Evolutionary conservation across 2,329 filamentous ascomycete species (phyloP), one percentile per base, ranked within the genome.

Genomic region (Penicillium sp.): DNA sequence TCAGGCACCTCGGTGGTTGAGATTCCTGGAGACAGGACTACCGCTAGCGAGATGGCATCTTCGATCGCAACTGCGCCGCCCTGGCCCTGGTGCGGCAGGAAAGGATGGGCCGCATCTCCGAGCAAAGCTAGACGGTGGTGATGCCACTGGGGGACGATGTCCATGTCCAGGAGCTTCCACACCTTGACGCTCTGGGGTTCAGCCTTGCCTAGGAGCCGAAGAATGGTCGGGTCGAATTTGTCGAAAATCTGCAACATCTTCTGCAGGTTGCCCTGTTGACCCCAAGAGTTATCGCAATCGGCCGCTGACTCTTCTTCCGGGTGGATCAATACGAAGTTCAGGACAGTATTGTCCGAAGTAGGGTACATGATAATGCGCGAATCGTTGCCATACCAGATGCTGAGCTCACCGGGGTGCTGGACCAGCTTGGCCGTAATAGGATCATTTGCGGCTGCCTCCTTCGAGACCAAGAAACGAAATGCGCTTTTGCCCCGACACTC

Each of bases 41-140:
- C 79, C 0, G 77, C 79, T 0, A 90, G 65, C 0, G 84, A 79
- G 0, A 80, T 82, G 0, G 81, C 86, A 58, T 90, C 87, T 65
- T 90, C 86, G 41, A 89, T 87, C 0, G 87, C 86, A 54, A 82
- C 76, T 0, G 73, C 84, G 9, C 80, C 86, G 2, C 85, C 86
- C 65, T 86, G 84, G 0, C 80, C 84, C 69, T 85, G 82, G 57
- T 84, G 80, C 15, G 85, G 86, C 0, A 85, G 72, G 62, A 89
- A 88, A 0, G 86, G 85, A 65, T 90, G 86, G 0, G 85, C 86
- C 0, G 86, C 85, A 65, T 89, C 86, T 0, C 87, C 86, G 0
- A 89, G 68, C 0, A 88, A 68, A 1, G 79, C 84, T 18, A 88
- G 65, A 6, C 75, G 77, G 0, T 71, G 80, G 3, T 80, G 77